Percentiles rank a stretch among this genome's conserved stretches.
Evolutionary conservation across 1,139 yeast species (phyloP).

Genomic region (Casaregolazyma lundiana): DNA sequence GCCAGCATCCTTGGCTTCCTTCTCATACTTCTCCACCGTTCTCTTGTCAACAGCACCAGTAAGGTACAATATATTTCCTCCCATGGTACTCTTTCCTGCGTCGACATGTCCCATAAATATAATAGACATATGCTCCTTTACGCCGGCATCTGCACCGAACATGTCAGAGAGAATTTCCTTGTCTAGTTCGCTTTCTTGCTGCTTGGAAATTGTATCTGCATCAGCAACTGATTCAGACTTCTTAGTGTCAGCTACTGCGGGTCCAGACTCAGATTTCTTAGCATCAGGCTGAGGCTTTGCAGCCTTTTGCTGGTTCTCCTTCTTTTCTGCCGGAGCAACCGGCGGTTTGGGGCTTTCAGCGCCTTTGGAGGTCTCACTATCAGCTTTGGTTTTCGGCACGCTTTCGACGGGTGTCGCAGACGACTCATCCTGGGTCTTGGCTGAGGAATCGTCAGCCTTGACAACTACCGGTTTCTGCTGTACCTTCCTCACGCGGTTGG

Average conservation of each 20-base stretch:
- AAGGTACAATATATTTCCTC: constrained; percentile 88
- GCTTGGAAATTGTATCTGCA: constrained; percentile 55
- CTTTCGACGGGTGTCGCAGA: constrained; percentile 29
- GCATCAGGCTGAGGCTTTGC: constrained; percentile 11
- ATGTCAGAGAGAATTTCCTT: constrained; percentile 83
- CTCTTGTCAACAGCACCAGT: constrained; percentile 98
- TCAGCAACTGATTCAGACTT: constrained; percentile 23
- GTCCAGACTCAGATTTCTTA: constrained; percentile 21
- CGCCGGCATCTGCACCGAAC: constrained; percentile 65
- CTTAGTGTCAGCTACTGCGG: constrained; percentile 16
- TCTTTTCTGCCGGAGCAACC: constrained; percentile 21
- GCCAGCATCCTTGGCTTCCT: constrained; percentile 98
- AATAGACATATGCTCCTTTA: constrained; percentile 89
- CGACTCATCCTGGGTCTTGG: constrained; percentile 15
- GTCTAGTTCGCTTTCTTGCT: constrained; percentile 83
- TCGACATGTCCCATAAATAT: constrained; percentile 99
- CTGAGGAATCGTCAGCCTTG: constrained; percentile 1
- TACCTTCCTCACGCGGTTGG: constrained; percentile 10
- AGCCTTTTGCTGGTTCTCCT: constrained; percentile 16
- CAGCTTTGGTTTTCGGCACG: constrained; percentile 41
- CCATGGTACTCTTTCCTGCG: constrained; percentile 99
- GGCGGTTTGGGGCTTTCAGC: constrained; percentile 27
- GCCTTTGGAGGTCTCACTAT: constrained; percentile 24
- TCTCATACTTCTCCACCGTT: constrained; percentile 96
- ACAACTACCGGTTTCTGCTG: constrained; percentile 3